Conservation (phyloP, 768 basidiomycete genomes). For the Tubosaeta brunneosetosa region DNA sequence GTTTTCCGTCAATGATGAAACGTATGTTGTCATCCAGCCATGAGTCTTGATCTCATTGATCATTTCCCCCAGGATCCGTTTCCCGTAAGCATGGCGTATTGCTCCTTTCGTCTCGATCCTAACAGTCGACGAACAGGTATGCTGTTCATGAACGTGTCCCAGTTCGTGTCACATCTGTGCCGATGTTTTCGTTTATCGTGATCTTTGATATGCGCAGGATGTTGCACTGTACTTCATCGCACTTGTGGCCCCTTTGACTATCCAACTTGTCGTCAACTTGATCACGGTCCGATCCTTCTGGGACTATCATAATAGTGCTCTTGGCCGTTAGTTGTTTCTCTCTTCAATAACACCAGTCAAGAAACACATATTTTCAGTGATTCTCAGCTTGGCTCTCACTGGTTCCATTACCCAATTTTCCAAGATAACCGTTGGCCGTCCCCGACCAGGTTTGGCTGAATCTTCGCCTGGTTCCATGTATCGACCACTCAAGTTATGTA, state of each 20-base stretch:
- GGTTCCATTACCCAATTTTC: conserved; percentile 79
- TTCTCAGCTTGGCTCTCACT: conserved; percentile 70
- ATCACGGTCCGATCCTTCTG: conserved; percentile 78
- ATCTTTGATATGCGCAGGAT: conserved; percentile 30
- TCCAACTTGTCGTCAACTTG: conserved; percentile 66
- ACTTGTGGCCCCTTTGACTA: conserved; percentile 59
- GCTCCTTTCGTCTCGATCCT: not conserved
- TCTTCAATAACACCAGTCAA: conserved; percentile 19
- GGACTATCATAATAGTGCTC: conserved; percentile 74
- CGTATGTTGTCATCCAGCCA: conserved; percentile 37
- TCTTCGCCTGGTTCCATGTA: not conserved
- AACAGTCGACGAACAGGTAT: conserved; percentile 39
- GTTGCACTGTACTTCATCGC: conserved; percentile 50
- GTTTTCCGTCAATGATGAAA: conserved; percentile 75
- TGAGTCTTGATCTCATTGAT: conserved; percentile 12
- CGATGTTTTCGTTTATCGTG: not conserved
- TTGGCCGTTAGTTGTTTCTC: conserved; percentile 37
- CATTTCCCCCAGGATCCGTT: conserved; percentile 16
- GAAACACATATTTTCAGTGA: conserved; percentile 38
- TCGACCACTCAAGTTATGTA: not conserved
- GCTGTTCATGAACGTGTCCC: conserved; percentile 76
- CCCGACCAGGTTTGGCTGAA: conserved; percentile 63
- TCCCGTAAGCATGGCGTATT: conserved; percentile 18
- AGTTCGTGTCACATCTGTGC: conserved; percentile 36
- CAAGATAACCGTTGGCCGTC: conserved; percentile 86